Base-by-base conservation (phyloP, 768 basidiomycete species). In the Zangia roseola region DNA sequence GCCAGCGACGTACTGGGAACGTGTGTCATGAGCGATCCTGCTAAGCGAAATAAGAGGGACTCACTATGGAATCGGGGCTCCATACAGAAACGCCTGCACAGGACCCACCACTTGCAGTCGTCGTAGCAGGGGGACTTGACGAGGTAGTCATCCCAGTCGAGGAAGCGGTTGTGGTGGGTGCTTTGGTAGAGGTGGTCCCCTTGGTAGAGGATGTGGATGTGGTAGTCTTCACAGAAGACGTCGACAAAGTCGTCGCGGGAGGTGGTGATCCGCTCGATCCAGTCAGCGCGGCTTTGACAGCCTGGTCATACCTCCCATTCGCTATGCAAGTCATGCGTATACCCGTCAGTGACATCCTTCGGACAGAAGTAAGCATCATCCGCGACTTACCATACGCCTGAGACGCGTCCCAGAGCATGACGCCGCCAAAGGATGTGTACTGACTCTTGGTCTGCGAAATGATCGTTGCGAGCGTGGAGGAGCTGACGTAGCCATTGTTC, bases 351-450 rank as follows among this genome's bases (percentile, higher is more conserved):
- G 5, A 38, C 26, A 5, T 6, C 26, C 3, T 6, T 30, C 31
- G 12, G 23, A 25, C 25, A 25, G 16, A 17, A 10, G 41, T 19
- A 50, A 57, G 33, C n/a, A 26, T 13, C 12, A 21, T 16, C 20
- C 31, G 14, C 14, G 31, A 50, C 56, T n/a, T 12, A 77, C 76
- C 63, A 31, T 72, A 69, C 5, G 77, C 77, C 61, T 77, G 71
- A 8, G 73, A 77, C 3, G 68, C 71, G 49, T 76, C 76, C 73
- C 73, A 77, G 35, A 67, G 35, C 66, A 67, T 59, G 25, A 75
- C 67, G 8, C 76, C 77, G 0, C 76, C 77, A 60, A 78, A 78
- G 10, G 74, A 74, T 10, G 72, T 67, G 50, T 70, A 78, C 49
- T 68, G 55, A 37, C 57, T 55, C 50, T 62, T 63, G 8, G 62